Conservation (phyloP, 1,284 basidiomycete species). For the Ceratobasidium sp. region DNA sequence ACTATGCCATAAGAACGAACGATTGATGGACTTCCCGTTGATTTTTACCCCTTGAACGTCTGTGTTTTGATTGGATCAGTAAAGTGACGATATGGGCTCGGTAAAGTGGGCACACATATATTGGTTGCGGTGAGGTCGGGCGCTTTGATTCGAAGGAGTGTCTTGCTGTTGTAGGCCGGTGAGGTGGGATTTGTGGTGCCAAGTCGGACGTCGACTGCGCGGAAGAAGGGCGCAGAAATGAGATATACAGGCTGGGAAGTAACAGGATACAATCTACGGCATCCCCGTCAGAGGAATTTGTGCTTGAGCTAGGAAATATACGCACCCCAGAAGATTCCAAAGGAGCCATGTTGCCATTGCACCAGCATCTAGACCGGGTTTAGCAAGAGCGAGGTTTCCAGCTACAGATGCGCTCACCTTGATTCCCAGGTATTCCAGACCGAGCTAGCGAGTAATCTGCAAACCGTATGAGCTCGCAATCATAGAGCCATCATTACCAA, state of each 20-base stretch:
- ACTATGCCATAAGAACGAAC: slow-evolving; percentile 16
- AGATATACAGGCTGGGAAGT: slow-evolving; percentile 22
- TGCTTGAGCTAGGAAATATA: too few relatives aligned
- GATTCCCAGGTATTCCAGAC: slow-evolving; percentile 30
- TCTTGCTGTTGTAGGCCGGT: slow-evolving; percentile 13
- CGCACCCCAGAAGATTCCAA: slow-evolving; percentile 33
- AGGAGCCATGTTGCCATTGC: slow-evolving; percentile 39
- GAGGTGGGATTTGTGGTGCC: slow-evolving; percentile 11
- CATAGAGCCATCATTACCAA: neutral
- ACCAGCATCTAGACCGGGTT: neutral
- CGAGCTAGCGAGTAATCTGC: slow-evolving; percentile 8
- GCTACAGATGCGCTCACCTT: neutral
- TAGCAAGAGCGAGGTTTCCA: neutral
- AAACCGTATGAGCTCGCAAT: neutral
- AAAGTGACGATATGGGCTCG: too few relatives aligned
- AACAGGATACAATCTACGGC: slow-evolving; percentile 23
- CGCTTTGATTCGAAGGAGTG: slow-evolving; percentile 28
- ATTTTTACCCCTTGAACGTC: slow-evolving; percentile 22
- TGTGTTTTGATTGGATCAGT: neutral
- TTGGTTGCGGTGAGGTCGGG: slow-evolving; percentile 4
- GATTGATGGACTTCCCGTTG: slow-evolving; percentile 17
- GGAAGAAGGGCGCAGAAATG: slow-evolving; percentile 32
- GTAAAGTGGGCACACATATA: neutral
- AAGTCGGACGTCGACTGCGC: slow-evolving; percentile 24
- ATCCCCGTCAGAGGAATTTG: too few relatives aligned